Conservation (phyloP, 139 green algal species). For the Monoraphidium neglectum region DNA sequence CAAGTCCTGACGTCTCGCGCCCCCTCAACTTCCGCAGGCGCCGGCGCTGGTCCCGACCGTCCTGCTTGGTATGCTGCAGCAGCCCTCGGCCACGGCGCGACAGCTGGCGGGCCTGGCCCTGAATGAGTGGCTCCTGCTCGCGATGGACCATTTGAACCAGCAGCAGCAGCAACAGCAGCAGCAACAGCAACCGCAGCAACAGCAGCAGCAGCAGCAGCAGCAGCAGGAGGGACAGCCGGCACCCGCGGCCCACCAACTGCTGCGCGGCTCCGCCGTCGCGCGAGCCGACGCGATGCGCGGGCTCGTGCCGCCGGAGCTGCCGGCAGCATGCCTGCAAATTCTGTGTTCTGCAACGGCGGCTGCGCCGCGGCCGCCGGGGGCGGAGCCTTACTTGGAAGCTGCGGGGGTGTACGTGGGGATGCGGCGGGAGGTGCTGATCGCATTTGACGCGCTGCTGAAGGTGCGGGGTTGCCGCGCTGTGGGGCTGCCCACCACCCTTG, state of each 20-base stretch:
- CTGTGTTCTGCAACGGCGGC: slow-evolving; percentile 7
- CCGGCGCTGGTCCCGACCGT: slow-evolving; percentile 15
- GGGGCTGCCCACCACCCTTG: no score
- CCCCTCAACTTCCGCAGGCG: slow-evolving; percentile 13
- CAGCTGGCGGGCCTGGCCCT: slow-evolving; percentile 36
- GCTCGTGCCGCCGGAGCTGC: slow-evolving; percentile 21
- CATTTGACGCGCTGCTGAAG: slow-evolving; percentile 45
- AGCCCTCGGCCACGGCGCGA: slow-evolving; percentile 29
- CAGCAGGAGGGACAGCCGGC: no score
- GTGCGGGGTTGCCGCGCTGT: neutral
- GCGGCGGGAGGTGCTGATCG: slow-evolving; percentile 54
- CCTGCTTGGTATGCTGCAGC: slow-evolving; percentile 13
- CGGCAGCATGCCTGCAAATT: slow-evolving; percentile 1
- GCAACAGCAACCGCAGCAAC: slow-evolving; percentile 5
- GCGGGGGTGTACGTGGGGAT: slow-evolving; percentile 45
- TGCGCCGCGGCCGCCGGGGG: slow-evolving; percentile 2
- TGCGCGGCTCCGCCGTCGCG: neutral
- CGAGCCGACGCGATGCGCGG: neutral
- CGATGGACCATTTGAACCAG: neutral
- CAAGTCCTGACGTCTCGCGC: neutral
- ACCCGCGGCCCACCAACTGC: no score
- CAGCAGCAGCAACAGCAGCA: slow-evolving; percentile 10
- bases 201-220: slow-evolving; percentile 3
- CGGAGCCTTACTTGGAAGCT: slow-evolving; percentile 65
- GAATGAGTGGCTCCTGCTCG: slow-evolving; percentile 42